Conservation (phyloP, 2,329 filamentous ascomycete genomes). For the Colletotrichum sansevieriae region DNA sequence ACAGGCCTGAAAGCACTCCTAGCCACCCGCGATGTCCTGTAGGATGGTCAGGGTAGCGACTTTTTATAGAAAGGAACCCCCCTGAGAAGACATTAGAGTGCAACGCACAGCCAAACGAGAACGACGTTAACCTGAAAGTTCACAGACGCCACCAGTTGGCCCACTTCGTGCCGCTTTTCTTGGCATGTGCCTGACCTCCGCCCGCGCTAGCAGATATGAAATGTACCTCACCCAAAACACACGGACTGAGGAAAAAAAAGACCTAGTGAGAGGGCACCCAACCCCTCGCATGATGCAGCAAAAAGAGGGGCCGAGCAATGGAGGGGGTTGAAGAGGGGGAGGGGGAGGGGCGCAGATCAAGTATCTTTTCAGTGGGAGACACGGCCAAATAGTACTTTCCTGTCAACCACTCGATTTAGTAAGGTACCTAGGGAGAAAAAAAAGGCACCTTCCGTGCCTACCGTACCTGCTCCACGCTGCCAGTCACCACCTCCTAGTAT, state of each 20-base stretch:
- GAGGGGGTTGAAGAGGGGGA: conserved; percentile 19
- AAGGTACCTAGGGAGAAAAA: not conserved
- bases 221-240: conserved; percentile 23
- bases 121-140: not conserved
- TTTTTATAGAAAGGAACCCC: conserved; percentile 38
- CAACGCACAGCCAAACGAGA: not conserved
- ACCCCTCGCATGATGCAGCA: conserved; percentile 37
- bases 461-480: conserved; percentile 2
- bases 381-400: not conserved
- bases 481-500: no score
- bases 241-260: not conserved
- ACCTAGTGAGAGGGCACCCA: conserved; percentile 25
- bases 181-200: conserved; percentile 16
- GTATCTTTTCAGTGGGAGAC: not conserved
- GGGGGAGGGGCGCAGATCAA: conserved; percentile 28
- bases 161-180: not conserved
- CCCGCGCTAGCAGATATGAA: conserved; percentile 1
- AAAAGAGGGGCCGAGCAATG: conserved; percentile 34
- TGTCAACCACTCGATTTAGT: conserved; percentile 3
- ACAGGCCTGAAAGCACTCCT: conserved; percentile 11
- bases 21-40: not conserved
- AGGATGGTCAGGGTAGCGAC: not conserved
- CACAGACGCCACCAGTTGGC: conserved; percentile 35
- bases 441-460: conserved; percentile 7
- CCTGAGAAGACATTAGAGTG: not conserved